Conservation (phyloP, 2,329 filamentous ascomycete species). For the Dactylonectria estremocensis region DNA sequence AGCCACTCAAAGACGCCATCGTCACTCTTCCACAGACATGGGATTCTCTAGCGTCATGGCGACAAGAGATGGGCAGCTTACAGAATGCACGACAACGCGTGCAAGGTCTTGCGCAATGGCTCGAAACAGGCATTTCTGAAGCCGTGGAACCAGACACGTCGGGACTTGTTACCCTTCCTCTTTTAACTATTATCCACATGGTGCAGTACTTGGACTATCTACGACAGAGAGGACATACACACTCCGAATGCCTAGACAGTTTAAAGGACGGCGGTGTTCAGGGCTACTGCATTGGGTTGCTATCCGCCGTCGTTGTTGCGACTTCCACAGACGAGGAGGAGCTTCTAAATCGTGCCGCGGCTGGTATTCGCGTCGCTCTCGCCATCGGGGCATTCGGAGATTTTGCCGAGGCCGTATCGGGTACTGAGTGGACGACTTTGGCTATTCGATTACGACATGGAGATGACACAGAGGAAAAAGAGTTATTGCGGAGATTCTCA, state of each 20-base stretch:
- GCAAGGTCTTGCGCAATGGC: slow-evolving; percentile 26
- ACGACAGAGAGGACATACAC: slow-evolving; percentile 18
- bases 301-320: slow-evolving; percentile 34
- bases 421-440: slow-evolving; percentile 27
- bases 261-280: slow-evolving; percentile 32
- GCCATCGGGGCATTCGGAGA: slow-evolving; percentile 38
- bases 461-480: slow-evolving; percentile 13
- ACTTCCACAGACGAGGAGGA: slow-evolving; percentile 31
- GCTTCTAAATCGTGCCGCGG: slow-evolving; percentile 21
- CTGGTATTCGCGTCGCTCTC: slow-evolving; percentile 31
- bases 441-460: slow-evolving; percentile 20
- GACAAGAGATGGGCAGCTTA: slow-evolving; percentile 13
- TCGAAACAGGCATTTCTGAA: slow-evolving; percentile 27
- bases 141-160: slow-evolving; percentile 24
- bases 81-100: slow-evolving; percentile 22
- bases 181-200: slow-evolving; percentile 34
- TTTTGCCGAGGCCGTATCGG: slow-evolving; percentile 23
- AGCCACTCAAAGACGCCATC: slow-evolving; percentile 25
- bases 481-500: slow-evolving; percentile 19
- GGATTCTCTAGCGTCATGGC: slow-evolving; percentile 19
- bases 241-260: slow-evolving; percentile 20
- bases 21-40: slow-evolving; percentile 23
- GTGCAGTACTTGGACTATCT: slow-evolving; percentile 35
- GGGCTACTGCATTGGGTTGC: slow-evolving; percentile 38
- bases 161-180: slow-evolving; percentile 29